phyloP scores from a whole-genome alignment of 495 filamentous ascomycete genomes.

The Penicillium cataractarum region DNA sequence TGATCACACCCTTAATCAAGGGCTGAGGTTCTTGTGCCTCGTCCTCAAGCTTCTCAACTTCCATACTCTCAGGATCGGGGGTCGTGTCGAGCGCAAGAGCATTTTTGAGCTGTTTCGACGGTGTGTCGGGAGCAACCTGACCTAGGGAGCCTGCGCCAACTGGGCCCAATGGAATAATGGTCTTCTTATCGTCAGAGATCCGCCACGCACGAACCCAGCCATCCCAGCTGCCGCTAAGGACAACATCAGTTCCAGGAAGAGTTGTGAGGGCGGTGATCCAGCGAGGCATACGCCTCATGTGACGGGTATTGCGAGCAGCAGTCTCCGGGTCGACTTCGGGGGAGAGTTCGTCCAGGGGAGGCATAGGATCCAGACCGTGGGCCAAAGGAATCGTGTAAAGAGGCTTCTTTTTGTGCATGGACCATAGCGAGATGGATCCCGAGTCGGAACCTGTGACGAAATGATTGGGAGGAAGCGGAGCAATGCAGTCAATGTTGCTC shows the following conservation, averaged over 20 bases:
- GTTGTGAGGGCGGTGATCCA: conserved; percentile 89
- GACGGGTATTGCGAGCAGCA: conserved; percentile 57
- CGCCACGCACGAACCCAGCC: conserved; percentile 84
- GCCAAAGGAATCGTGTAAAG: conserved; percentile 77
- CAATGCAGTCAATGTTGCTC: conserved; percentile 86
- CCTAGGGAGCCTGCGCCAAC: conserved; percentile 50
- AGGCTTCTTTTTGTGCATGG: conserved; percentile 90
- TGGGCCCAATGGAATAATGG: conserved; percentile 69
- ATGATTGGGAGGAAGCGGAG: conserved; percentile 83
- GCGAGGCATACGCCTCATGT: conserved; percentile 59
- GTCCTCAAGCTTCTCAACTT: conserved; percentile 21
- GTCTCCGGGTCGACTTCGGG: conserved; percentile 66
- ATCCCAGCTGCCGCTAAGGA: conserved; percentile 93
- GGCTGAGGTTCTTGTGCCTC: conserved; percentile 31
- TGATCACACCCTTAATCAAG: conserved; percentile 74
- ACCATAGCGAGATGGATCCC: conserved; percentile 85
- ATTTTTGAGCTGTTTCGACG: conserved; percentile 44
- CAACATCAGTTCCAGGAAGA: conserved; percentile 83
- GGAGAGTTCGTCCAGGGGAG: conserved; percentile 67
- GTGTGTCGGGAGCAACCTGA: conserved; percentile 32
- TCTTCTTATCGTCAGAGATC: conserved; percentile 79
- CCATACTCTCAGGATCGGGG: conserved; percentile 28
- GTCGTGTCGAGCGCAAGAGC: conserved; percentile 35
- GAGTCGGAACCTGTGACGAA: conserved; percentile 95
- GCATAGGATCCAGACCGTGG: conserved; percentile 74